A percentile compares a stretch with the other conserved stretches of the same genome.
These are phyloP conservation scores for Aspergillus sp. DNA, from an alignment of 2,329 filamentous ascomycete species.

Conservation along the genomic window DNA sequence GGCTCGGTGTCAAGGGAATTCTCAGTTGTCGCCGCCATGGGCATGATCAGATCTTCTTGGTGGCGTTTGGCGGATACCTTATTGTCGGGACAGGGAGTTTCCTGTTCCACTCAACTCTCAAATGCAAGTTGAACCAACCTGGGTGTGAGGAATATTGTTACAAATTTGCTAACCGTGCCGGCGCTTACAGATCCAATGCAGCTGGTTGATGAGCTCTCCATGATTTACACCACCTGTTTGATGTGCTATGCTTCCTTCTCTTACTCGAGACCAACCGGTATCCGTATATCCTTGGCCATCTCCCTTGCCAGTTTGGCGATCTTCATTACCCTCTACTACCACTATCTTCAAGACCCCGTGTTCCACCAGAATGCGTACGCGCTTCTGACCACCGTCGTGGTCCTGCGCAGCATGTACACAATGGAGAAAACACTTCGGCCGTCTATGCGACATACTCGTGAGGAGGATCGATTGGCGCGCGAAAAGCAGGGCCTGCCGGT, in stretches of 20 bases:
- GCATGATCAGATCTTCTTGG: slow-evolving; percentile 71
- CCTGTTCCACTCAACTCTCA: slow-evolving; percentile 60
- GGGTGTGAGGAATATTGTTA: neutral
- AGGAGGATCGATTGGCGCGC: slow-evolving; percentile 40
- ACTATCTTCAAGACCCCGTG: slow-evolving; percentile 72
- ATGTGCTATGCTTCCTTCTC: slow-evolving; percentile 73
- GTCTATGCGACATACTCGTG: slow-evolving; percentile 46
- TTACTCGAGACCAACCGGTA: slow-evolving; percentile 53
- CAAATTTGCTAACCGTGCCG: slow-evolving; percentile 13
- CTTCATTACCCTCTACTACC: slow-evolving; percentile 76
- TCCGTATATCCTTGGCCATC: slow-evolving; percentile 53
- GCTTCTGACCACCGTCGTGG: slow-evolving; percentile 63
- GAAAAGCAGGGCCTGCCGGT: slow-evolving; percentile 32
- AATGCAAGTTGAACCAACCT: slow-evolving; percentile 43
- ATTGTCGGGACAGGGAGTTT: slow-evolving; percentile 59
- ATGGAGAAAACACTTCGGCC: slow-evolving; percentile 67
- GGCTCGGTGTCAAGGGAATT: slow-evolving; percentile 70
- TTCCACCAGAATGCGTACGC: slow-evolving; percentile 82
- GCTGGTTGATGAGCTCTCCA: slow-evolving; percentile 64
- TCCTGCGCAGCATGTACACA: slow-evolving; percentile 69
- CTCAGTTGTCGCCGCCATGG: slow-evolving; percentile 65
- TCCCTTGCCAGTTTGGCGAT: slow-evolving; percentile 52
- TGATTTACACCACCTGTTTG: slow-evolving; percentile 68
- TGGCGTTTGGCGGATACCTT: slow-evolving; percentile 61
- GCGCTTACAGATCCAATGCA: slow-evolving; percentile 59